A percentile compares a stretch with the other conserved stretches of the same genome.
Conservation (phyloP, 2,329 filamentous ascomycete species). For the Trichophyton schoenleinii region DNA sequence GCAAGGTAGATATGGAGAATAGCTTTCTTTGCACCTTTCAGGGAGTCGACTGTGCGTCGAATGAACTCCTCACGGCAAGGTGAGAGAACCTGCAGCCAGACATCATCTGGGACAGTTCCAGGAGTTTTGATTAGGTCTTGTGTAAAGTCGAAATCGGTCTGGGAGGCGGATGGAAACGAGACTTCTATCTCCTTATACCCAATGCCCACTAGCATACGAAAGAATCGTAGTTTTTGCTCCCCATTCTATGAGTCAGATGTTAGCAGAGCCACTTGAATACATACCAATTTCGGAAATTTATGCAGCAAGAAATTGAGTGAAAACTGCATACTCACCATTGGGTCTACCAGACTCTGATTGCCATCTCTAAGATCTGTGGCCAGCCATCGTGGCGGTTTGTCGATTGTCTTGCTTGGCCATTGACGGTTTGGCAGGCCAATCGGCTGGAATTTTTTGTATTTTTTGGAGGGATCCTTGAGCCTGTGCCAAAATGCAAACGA, state of each 20-base stretch:
- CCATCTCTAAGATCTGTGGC: constrained; percentile 81
- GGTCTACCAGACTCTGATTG: constrained; percentile 84
- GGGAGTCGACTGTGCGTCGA: constrained; percentile 71
- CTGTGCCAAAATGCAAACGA: constrained; percentile 16
- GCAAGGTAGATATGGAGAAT: constrained; percentile 93
- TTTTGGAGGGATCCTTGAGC: constrained; percentile 39
- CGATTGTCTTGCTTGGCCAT: constrained; percentile 74
- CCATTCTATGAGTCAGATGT: constrained; percentile 50
- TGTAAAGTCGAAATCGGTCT: constrained; percentile 94
- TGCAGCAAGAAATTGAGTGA: neutral
- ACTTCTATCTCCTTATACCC: constrained; percentile 98
- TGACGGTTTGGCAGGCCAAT: constrained; percentile 39
- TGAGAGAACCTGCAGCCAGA: constrained; percentile 81
- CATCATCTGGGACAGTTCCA: constrained; percentile 72
- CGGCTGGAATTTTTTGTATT: constrained; percentile 37
- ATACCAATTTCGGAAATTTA: neutral
- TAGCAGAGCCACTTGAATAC: neutral
- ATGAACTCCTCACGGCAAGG: constrained; percentile 90
- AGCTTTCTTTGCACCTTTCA: constrained; percentile 82
- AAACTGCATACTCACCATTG: constrained; percentile 54
- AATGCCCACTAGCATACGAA: constrained; percentile 81
- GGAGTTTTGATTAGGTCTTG: constrained; percentile 74
- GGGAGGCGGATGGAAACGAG: constrained; percentile 85
- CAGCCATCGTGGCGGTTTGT: constrained; percentile 82
- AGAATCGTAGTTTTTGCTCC: constrained; percentile 89